phyloP scores from a whole-genome alignment of 805 yeast species.

The Saccharomycopsis fibuligera region DNA sequence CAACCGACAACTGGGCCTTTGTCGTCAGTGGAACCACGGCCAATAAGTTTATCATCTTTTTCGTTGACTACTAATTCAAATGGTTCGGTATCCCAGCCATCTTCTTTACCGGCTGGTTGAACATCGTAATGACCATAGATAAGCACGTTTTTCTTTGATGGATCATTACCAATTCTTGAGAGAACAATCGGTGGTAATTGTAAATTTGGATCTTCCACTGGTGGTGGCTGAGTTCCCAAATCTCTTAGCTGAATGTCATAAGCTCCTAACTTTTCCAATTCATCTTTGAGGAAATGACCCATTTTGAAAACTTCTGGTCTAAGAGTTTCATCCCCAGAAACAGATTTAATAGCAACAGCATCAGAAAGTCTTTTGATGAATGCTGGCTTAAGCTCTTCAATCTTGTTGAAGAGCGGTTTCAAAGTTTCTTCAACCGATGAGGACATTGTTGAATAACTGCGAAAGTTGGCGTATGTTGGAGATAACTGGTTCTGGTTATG shows the following conservation, averaged over 20 bases:
- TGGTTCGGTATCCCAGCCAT: conserved; percentile 96
- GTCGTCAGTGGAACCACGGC: conserved; percentile 96
- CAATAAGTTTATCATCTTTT: conserved; percentile 65
- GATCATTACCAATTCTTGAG: conserved; percentile 78
- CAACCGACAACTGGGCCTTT: conserved; percentile 98
- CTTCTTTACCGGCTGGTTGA: conserved; percentile 88
- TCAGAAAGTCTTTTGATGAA: conserved; percentile 66
- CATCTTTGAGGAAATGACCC: conserved; percentile 72
- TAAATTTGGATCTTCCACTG: conserved; percentile 59
- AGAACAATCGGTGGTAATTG: conserved; percentile 93
- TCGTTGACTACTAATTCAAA: conserved; percentile 60
- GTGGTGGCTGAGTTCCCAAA: conserved; percentile 89
- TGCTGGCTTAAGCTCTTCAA: conserved; percentile 67
- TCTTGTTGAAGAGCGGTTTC: conserved; percentile 42
- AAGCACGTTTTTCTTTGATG: conserved; percentile 78
- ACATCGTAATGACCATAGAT: conserved; percentile 98
- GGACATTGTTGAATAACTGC: too few relatives aligned
- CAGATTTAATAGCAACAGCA: conserved; percentile 94
- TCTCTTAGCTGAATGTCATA: conserved; percentile 74
- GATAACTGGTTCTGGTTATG: too few relatives aligned
- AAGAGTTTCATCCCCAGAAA: conserved; percentile 80
- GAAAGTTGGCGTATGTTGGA: too few relatives aligned
- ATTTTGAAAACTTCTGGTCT: conserved; percentile 88
- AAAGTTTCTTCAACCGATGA: conserved; percentile 10
- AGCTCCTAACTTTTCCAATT: conserved; percentile 70